Percentiles rank a stretch among this genome's conserved stretches.
These are phyloP conservation scores for Leptographium lundbergii DNA, from an alignment of 2,329 filamentous ascomycete genomes.

Conservation along the genomic window DNA sequence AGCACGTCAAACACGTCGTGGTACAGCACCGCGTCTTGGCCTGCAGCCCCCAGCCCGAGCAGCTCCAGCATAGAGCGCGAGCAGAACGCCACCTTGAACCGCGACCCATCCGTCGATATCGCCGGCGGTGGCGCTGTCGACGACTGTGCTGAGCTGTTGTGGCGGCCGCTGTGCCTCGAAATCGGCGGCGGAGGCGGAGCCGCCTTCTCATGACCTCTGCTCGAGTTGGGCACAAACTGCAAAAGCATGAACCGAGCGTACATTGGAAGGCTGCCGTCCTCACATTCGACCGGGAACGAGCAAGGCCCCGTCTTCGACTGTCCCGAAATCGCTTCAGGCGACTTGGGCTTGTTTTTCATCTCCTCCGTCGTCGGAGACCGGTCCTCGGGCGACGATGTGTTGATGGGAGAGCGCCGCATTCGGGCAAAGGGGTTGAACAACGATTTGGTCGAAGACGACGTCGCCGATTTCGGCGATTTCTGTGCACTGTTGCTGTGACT, in stretches of 20 bases:
- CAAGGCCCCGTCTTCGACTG: too few species aligned
- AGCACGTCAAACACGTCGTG: conserved; percentile 45
- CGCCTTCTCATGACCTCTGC: conserved; percentile 12
- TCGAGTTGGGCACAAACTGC: conserved; percentile 11
- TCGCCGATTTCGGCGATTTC: background rate
- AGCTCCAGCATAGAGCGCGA: conserved; percentile 26
- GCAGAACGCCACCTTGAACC: conserved; percentile 31
- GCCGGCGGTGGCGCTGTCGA: conserved; percentile 2
- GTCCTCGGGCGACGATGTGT: background rate
- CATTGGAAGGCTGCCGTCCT: conserved; percentile 1
- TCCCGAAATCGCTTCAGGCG: background rate
- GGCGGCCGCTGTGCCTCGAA: conserved; percentile 7
- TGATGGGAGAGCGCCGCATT: background rate
- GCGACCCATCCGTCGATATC: conserved; percentile 8
- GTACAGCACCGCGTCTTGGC: conserved; percentile 24
- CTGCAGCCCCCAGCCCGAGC: conserved; percentile 27
- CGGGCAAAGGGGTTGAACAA: conserved; percentile 11
- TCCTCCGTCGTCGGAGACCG: background rate
- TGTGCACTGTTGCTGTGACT: background rate
- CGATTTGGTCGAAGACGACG: background rate
- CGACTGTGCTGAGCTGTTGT: background rate
- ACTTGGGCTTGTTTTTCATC: background rate
- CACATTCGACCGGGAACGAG: too few species aligned
- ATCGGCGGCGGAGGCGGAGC: conserved; percentile 7
- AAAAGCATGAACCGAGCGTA: conserved; percentile 20